These are phyloP conservation scores for Trapa bicornis DNA, from an alignment of 345 rosid species.

Conservation along the genomic window DNA sequence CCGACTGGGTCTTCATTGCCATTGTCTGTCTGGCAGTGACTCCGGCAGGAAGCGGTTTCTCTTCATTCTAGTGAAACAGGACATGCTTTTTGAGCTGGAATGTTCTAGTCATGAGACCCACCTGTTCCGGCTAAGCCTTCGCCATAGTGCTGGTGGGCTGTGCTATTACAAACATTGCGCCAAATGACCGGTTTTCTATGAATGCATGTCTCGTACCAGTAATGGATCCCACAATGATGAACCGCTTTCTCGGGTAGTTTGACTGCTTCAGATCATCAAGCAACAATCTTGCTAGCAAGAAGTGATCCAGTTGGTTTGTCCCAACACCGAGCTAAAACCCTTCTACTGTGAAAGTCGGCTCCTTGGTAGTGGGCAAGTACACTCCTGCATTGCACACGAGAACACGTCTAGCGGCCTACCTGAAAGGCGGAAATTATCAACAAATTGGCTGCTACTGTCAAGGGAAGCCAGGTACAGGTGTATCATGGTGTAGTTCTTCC, in stretches of 20 bases:
- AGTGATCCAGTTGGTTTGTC: constrained; percentile 91
- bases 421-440: constrained; percentile 45
- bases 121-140: background rate
- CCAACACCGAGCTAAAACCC: constrained; percentile 96
- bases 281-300: constrained; percentile 74
- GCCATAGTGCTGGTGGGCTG: no score
- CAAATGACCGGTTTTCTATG: background rate
- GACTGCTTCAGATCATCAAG: constrained; percentile 70
- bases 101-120: background rate
- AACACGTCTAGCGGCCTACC: constrained; percentile 59
- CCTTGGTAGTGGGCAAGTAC: constrained; percentile 82
- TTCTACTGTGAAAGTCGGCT: constrained; percentile 85
- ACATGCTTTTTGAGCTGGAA: background rate
- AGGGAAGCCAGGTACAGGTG: constrained; percentile 89
- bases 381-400: constrained; percentile 93
- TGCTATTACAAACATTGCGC: no score
- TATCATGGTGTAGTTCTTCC: constrained; percentile 75
- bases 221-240: constrained; percentile 90
- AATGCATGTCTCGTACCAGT: constrained; percentile 37
- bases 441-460: constrained; percentile 81
- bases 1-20: no score
- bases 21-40: no score
- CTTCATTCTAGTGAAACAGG: background rate
- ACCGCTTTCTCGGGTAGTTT: constrained; percentile 72
- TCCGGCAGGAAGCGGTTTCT: no score